A percentile compares a stretch with the other conserved stretches of the same genome.
These are phyloP conservation scores for Lyophyllum decastes DNA, from an alignment of 768 basidiomycete species.

Conservation along the genomic window DNA sequence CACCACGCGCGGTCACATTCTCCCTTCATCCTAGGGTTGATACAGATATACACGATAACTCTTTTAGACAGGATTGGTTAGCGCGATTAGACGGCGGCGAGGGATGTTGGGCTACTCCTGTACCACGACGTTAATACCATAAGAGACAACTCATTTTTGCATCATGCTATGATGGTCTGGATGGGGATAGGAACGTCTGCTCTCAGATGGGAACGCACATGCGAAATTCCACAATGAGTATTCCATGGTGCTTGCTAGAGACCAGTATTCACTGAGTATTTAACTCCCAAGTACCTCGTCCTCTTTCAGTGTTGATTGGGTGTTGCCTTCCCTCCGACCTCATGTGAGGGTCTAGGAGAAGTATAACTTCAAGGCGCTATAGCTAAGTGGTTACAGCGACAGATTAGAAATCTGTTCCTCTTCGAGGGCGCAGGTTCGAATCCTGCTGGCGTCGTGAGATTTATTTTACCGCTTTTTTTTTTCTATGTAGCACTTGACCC, in stretches of 20 bases:
- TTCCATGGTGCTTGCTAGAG: no score
- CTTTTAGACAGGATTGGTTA: slow-evolving; percentile 21
- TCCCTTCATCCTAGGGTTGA: slow-evolving; percentile 9
- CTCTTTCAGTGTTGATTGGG: no score
- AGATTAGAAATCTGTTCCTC: slow-evolving; percentile 63
- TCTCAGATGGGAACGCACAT: no score
- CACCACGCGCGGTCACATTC: slow-evolving; percentile 8
- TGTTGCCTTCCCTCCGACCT: no score
- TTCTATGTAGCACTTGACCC: neutral
- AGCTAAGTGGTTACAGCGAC: slow-evolving; percentile 80
- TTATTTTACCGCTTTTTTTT: neutral
- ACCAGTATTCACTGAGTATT: no score
- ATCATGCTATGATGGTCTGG: no score
- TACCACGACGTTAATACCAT: neutral
- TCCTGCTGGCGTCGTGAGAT: slow-evolving; percentile 50
- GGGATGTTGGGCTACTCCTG: slow-evolving; percentile 11
- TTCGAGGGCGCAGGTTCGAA: slow-evolving; percentile 57
- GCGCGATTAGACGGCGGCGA: slow-evolving; percentile 16
- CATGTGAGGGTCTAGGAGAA: no score
- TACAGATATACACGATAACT: neutral
- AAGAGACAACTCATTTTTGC: neutral
- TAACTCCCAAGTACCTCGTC: no score
- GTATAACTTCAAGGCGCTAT: slow-evolving; percentile 47
- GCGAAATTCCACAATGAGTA: no score
- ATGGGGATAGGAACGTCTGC: no score